Evolutionary conservation across 1,284 basidiomycete species (phyloP), one percentile per base, ranked within the genome.

Genomic region (Trichosporon sp.): DNA sequence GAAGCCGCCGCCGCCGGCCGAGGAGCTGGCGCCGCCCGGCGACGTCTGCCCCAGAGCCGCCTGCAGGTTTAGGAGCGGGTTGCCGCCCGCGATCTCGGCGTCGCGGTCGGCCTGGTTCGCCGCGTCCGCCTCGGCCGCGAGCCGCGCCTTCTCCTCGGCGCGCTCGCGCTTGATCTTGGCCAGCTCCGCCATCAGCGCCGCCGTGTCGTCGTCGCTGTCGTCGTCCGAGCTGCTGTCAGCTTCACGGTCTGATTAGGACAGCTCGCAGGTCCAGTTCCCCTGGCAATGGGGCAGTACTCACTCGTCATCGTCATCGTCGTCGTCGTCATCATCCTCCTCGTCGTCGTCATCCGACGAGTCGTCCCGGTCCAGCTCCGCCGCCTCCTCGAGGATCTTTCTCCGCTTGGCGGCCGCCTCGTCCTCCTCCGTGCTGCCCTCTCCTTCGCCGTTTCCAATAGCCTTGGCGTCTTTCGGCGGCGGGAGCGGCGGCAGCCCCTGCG

Each of bases 161-260:
- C 95, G 87, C 79, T 98, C 94, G 66, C 90, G 89, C 83, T 96
- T 97, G 76, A 97, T 97, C 84, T 95, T 96, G 83, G 95, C 95
- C 23, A 98, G 86, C 80, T 98, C 95, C 27, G 93, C 89, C 74
- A 98, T 86, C 27, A 98, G 86, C 77, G 95, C 94, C 0, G 93
- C 93, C 0, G 93, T 95, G 73, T 97, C 93, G 76, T 95, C 94
- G 77, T 96, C 93, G 34, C 91, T 89, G 51, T 84, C 84, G 32
- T 84, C 81, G 35, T 87, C 87, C 66, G 75, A 75, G 65, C 68
- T 71, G 70, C 13, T 35, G 67, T 65, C 34, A 68, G 64, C 29
- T 12, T 25, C n/a, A n/a, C n/a, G n/a, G n/a, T n/a, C n/a, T n/a
- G n/a, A n/a, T n/a, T n/a, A n/a, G n/a, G n/a, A n/a, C n/a, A n/a